These are phyloP conservation scores for Lachnellula cervina DNA, from an alignment of 2,329 filamentous ascomycete species.

Conservation along the genomic window DNA sequence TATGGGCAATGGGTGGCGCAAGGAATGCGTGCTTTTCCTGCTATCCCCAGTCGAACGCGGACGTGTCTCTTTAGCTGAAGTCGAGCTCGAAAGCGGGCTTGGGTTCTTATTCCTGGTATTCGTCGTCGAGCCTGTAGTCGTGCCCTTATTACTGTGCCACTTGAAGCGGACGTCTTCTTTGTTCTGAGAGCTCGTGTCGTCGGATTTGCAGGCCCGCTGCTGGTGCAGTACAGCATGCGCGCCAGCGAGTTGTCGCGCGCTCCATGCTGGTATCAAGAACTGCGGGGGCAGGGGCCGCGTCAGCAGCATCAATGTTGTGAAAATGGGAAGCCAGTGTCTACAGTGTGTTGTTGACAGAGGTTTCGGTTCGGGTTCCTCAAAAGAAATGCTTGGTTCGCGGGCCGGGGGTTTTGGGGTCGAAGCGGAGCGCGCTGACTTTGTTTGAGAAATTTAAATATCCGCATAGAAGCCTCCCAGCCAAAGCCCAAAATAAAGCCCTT, in stretches of 20 bases:
- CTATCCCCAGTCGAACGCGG: too few relatives aligned
- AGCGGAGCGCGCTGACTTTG: not conserved
- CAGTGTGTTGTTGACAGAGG: not conserved
- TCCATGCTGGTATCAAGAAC: constrained; percentile 40
- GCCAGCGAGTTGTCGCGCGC: constrained; percentile 28
- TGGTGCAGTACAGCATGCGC: constrained; percentile 1
- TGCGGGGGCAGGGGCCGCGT: constrained; percentile 38
- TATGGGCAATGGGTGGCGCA: too few relatives aligned
- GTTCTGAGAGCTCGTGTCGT: not conserved
- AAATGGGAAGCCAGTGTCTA: constrained; percentile 8
- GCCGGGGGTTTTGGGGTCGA: not conserved
- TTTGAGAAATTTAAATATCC: not conserved
- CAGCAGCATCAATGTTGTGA: constrained; percentile 38
- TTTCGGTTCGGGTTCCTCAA: too few relatives aligned
- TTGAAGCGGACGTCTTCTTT: not conserved
- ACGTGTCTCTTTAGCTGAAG: too few relatives aligned
- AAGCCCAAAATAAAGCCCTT: too few relatives aligned
- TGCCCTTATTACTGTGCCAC: not conserved
- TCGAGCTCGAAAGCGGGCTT: not conserved
- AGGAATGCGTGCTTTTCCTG: too few relatives aligned
- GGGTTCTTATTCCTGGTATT: not conserved
- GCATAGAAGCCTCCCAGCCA: too few relatives aligned
- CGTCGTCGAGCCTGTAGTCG: not conserved
- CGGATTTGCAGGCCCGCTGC: constrained; percentile 17
- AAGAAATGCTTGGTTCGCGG: too few relatives aligned